phyloP scores from a whole-genome alignment of 257 asterid genomes.

The Solanum etuberosum region DNA sequence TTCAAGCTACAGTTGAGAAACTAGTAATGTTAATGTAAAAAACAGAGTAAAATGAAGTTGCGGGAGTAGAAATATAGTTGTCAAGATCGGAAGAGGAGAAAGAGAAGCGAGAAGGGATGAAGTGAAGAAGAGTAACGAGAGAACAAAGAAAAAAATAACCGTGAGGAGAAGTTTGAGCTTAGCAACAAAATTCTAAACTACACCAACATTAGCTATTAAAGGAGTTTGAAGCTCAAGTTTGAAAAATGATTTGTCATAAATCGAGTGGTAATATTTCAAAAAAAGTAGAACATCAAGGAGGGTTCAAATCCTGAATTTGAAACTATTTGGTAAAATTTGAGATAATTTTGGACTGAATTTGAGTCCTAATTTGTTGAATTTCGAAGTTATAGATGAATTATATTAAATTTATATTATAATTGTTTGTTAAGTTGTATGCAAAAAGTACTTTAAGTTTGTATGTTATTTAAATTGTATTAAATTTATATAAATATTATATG shows the following conservation, averaged over 20 bases:
- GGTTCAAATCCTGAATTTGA: neutral
- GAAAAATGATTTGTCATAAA: neutral
- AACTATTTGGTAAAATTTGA: neutral
- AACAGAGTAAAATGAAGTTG: neutral
- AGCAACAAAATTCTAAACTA: constrained; percentile 23
- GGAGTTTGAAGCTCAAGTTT: neutral
- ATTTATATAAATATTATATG: neutral
- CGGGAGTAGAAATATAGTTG: constrained; percentile 13
- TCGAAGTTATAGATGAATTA: neutral
- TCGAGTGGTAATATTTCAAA: neutral
- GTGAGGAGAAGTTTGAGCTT: constrained; percentile 26
- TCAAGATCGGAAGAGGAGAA: constrained; percentile 29
- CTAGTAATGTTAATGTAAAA: neutral
- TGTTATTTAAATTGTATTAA: neutral
- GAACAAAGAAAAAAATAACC: constrained; percentile 28
- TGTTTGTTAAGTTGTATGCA: neutral
- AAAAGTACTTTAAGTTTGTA: neutral
- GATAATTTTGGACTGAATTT: neutral
- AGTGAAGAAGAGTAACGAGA: constrained; percentile 21
- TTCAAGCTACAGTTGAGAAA: no score
- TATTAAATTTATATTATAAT: neutral
- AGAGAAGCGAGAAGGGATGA: constrained; percentile 23
- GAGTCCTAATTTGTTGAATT: neutral
- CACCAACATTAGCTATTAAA: constrained; percentile 1
- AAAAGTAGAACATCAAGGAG: neutral